A percentile compares a stretch with the other conserved stretches of the same genome.
phyloP scores from a whole-genome alignment of 352 stramenopile species.

The Thalassiosira hispida region DNA sequence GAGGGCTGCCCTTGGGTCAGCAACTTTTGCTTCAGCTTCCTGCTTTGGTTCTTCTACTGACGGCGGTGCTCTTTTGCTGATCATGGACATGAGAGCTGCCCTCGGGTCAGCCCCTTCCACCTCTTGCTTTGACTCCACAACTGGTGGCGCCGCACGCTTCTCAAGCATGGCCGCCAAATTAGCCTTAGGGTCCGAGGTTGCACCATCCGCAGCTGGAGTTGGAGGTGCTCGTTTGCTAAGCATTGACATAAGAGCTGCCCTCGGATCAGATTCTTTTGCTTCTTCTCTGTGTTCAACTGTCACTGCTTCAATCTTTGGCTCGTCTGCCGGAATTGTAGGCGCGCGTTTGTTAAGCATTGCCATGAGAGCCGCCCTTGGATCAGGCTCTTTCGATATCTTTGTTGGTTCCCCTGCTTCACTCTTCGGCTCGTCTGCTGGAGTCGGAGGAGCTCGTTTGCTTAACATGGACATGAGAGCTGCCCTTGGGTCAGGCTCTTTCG shows the following conservation, averaged over 20 bases:
- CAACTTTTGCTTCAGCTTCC: background rate
- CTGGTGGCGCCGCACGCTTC: background rate
- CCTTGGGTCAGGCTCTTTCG: background rate
- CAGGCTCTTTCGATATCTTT: constrained; percentile 1
- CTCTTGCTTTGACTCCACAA: background rate
- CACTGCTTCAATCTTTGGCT: background rate
- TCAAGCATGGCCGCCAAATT: constrained; percentile 11
- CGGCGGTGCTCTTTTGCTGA: constrained; percentile 26
- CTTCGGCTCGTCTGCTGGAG: background rate
- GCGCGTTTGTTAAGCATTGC: constrained; percentile 27
- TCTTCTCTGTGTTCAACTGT: background rate
- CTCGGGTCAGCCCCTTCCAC: constrained; percentile 7
- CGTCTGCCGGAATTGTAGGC: constrained; percentile 3
- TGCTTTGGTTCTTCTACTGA: background rate
- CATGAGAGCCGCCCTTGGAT: constrained; percentile 32
- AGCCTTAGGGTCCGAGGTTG: constrained; percentile 11
- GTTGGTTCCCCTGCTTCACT: background rate
- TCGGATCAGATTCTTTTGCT: constrained; percentile 13
- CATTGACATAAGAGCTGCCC: constrained; percentile 18
- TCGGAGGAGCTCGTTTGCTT: background rate
- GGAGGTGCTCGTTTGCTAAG: constrained; percentile 30
- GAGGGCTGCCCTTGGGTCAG: background rate
- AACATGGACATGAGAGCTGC: constrained; percentile 11
- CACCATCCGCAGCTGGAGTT: background rate
- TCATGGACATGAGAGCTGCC: constrained; percentile 19